Evolutionary conservation across 2,329 filamentous ascomycete species (phyloP), one percentile per base, ranked within the genome.

Genomic region (Myotisia sp.): DNA sequence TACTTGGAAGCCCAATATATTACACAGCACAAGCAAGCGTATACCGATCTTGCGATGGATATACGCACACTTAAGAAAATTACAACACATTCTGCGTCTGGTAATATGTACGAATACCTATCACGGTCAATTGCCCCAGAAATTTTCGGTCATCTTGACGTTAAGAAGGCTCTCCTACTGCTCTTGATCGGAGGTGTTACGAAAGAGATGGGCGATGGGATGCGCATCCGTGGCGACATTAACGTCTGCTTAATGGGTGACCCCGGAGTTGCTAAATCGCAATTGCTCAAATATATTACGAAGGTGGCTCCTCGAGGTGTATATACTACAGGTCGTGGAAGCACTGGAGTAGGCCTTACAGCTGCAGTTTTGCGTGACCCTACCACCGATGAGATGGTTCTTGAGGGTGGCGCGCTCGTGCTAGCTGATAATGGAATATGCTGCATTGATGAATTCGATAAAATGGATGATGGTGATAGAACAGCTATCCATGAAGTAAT

Each of bases 161-260:
- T 98, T 33, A 98, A 98, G 67, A 98, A 98, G 59, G 90, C 90
- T 2, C 72, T 98, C 8, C 71, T 98, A n/a, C 68, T 98, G 4
- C 76, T 95, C 19, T 73, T 98, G 21, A 93, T 98, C 44, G 90
- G 90, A 41, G 90, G 90, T 63, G 87, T 94, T 1, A 90, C 77
- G 3, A 98, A 98, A 60, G 79, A 90, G 51, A 92, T 95, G 71
- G 85, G 85, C 34, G 90, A 98, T 51, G 90, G 90, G 40, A 95
- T 98, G 90, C 80, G 85, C 50, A 98, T 98, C 54, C 84, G 90
- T 69, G 90, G 90, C 49, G 90, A 98, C 53, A 92, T 98, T 66
- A 98, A 98, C 62, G 79, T 98, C 42, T 95, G 90, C 57, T 64
- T 98, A 51, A 98, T 98, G 90, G 90, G 90, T 69, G 90, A 98